These are phyloP conservation scores for Russula olivacea DNA, from an alignment of 768 basidiomycete species.

Conservation along the genomic window DNA sequence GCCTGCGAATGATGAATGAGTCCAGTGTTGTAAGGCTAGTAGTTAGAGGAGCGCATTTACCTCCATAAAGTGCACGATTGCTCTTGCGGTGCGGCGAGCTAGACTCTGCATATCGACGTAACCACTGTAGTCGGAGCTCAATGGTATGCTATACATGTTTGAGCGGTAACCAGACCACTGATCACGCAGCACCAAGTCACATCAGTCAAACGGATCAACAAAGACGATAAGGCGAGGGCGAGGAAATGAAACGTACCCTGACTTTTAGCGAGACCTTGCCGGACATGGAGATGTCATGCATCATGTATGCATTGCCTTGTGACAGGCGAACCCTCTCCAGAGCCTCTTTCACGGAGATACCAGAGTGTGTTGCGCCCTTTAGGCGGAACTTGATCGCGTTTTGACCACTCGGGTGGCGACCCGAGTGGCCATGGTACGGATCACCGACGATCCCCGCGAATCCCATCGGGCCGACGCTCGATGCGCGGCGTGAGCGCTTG, in stretches of 20 bases:
- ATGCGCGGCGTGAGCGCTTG: constrained; percentile 20
- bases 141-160: constrained; percentile 21
- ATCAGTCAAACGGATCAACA: background rate
- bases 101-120: constrained; percentile 19
- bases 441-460: background rate
- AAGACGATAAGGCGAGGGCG: no score
- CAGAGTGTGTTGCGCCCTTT: constrained; percentile 14
- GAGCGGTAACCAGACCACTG: constrained; percentile 25
- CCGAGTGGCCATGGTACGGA: background rate
- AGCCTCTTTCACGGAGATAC: constrained; percentile 20
- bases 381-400: constrained; percentile 21
- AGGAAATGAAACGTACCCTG: constrained; percentile 13
- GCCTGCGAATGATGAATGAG: constrained; percentile 2
- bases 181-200: background rate
- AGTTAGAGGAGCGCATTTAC: background rate
- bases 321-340: constrained; percentile 15
- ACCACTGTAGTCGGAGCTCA: constrained; percentile 15
- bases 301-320: constrained; percentile 4
- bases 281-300: constrained; percentile 16
- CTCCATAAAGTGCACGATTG: constrained; percentile 24
- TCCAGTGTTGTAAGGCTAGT: background rate
- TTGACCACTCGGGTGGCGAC: constrained; percentile 1
- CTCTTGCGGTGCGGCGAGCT: constrained; percentile 22
- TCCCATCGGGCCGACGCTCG: constrained; percentile 19
- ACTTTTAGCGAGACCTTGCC: constrained; percentile 21